A percentile compares a stretch with the other conserved stretches of the same genome.
These are phyloP conservation scores for Lecanicillium sp. DNA, from an alignment of 2,329 filamentous ascomycete genomes.

Conservation along the genomic window DNA sequence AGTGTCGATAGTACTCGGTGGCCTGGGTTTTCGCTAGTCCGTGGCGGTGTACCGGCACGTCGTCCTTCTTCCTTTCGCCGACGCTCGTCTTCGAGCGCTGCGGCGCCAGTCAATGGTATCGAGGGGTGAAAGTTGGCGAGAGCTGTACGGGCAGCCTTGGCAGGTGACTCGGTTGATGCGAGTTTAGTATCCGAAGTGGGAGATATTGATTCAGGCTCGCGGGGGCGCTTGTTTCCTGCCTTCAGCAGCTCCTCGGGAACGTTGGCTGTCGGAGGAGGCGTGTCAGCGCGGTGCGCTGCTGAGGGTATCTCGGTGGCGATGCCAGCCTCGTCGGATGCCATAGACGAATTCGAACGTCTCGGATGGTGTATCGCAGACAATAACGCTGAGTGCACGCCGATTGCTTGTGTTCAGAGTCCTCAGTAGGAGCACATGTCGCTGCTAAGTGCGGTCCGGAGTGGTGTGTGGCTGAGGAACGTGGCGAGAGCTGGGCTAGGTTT, in stretches of 20 bases:
- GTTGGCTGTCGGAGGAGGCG: background rate
- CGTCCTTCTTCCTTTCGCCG: slow-evolving; percentile 2
- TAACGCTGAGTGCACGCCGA: background rate
- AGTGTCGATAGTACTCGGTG: slow-evolving; percentile 45
- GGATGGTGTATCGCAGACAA: background rate
- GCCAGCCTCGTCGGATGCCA: slow-evolving; percentile 1
- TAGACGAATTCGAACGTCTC: too few species aligned
- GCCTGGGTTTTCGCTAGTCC: slow-evolving; percentile 44
- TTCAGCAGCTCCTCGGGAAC: slow-evolving; percentile 14
- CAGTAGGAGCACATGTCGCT: slow-evolving; percentile 21
- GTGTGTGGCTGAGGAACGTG: slow-evolving; percentile 36
- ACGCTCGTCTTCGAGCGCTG: slow-evolving; percentile 34
- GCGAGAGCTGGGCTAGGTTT: slow-evolving; percentile 29
- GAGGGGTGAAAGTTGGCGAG: slow-evolving; percentile 34
- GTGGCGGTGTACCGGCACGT: slow-evolving; percentile 27
- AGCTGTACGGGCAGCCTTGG: slow-evolving; percentile 45
- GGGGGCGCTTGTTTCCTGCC: slow-evolving; percentile 30
- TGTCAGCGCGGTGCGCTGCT: background rate
- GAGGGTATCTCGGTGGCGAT: slow-evolving; percentile 1
- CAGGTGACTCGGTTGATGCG: slow-evolving; percentile 37
- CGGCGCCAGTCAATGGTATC: slow-evolving; percentile 42
- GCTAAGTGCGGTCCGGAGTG: slow-evolving; percentile 19
- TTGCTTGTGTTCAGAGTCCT: slow-evolving; percentile 2
- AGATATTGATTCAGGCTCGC: slow-evolving; percentile 37
- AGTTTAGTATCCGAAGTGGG: slow-evolving; percentile 22